Evolutionary conservation across 331 rosid species (phyloP).

Genomic region (Rhamnella rubrinervis): DNA sequence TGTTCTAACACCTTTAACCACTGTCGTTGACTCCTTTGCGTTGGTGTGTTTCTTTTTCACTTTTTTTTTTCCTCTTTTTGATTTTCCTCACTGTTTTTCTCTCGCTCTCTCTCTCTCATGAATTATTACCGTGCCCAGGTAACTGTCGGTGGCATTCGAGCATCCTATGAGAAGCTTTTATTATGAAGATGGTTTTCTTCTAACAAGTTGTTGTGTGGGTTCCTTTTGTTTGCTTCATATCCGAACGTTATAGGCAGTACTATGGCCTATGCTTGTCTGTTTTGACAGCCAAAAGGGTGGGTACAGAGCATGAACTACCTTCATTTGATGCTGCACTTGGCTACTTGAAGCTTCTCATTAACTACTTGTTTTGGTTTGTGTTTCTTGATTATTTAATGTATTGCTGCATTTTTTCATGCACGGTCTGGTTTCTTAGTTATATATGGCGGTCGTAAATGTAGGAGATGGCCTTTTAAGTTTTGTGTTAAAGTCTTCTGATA

Average conservation of each 20-base stretch:
- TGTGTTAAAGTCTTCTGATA: too few relatives aligned
- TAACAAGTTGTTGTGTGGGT: not conserved
- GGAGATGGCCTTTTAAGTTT: too few relatives aligned
- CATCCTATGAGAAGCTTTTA: conserved; percentile 35
- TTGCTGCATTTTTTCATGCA: too few relatives aligned
- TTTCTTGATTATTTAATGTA: too few relatives aligned
- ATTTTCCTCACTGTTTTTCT: not conserved
- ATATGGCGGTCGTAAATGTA: too few relatives aligned
- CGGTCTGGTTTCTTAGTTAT: too few relatives aligned
- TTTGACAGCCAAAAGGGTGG: too few relatives aligned
- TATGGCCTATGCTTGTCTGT: too few relatives aligned
- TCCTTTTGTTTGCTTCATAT: not conserved
- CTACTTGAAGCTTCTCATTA: too few relatives aligned
- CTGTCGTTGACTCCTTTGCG: conserved; percentile 17
- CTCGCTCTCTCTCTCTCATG: conserved; percentile 18
- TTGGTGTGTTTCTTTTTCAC: not conserved
- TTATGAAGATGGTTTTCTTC: conserved; percentile 5
- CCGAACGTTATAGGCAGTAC: not conserved
- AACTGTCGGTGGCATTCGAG: conserved; percentile 45
- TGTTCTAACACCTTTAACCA: conserved; percentile 2
- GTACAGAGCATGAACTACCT: too few relatives aligned
- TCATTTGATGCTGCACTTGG: too few relatives aligned
- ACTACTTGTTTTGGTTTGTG: too few relatives aligned
- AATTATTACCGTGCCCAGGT: conserved; percentile 24
- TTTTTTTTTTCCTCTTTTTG: not conserved